These are phyloP conservation scores for Schwanniomyces occidentalis DNA, from an alignment of 805 yeast genomes.

Conservation along the genomic window DNA sequence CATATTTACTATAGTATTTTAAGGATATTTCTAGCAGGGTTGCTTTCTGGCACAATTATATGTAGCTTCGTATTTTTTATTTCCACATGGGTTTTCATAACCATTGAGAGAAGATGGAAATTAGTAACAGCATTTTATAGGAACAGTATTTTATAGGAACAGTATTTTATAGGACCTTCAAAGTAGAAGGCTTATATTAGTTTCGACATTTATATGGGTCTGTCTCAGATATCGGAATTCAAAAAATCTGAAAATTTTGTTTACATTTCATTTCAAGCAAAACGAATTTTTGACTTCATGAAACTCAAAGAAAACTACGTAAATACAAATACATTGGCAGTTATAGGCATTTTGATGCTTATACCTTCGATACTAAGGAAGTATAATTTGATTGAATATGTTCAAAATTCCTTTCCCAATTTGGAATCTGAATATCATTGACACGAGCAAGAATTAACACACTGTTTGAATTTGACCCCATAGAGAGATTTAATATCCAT, in stretches of 20 bases:
- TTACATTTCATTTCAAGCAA: neutral
- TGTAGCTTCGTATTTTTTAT: constrained; percentile 11
- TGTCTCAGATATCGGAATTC: neutral
- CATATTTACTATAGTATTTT: constrained; percentile 19
- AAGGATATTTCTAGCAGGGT: constrained; percentile 14
- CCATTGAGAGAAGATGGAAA: constrained; percentile 3
- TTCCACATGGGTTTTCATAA: neutral
- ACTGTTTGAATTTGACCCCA: constrained; percentile 24
- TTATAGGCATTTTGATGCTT: neutral
- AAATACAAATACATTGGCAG: neutral
- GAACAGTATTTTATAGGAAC: no score
- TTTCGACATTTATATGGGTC: no score
- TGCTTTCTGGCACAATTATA: constrained; percentile 11
- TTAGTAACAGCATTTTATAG: no score
- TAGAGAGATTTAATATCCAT: constrained; percentile 26
- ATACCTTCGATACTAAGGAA: neutral
- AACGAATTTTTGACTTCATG: neutral
- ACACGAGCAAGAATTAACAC: constrained; percentile 9
- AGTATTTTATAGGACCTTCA: no score
- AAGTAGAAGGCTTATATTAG: no score
- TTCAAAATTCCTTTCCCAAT: neutral
- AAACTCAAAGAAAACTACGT: neutral
- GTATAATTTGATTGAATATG: neutral
- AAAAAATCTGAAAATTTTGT: neutral
- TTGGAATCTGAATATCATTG: neutral